phyloP scores from a whole-genome alignment of 257 asterid genomes.

The Scutellaria barbata region DNA sequence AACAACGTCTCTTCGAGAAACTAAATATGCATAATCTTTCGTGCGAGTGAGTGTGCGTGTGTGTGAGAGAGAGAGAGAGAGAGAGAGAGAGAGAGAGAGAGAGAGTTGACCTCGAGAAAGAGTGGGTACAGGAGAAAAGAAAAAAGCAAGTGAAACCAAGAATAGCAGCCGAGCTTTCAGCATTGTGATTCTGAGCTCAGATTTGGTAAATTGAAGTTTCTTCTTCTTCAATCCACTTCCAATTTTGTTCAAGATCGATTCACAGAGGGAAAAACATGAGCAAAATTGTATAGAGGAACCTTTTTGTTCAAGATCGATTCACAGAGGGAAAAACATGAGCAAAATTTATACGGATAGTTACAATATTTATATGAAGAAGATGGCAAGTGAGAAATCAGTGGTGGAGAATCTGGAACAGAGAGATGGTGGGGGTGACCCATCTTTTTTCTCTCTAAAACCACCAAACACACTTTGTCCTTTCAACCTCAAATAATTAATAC shows the following conservation, averaged over 20 bases:
- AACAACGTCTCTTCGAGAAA: constrained; percentile 22
- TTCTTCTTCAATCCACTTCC: background rate
- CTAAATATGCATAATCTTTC: constrained; percentile 3
- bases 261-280: background rate
- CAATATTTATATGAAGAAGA: too few relatives aligned
- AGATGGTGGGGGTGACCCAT: too few relatives aligned
- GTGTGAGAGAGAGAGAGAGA: background rate
- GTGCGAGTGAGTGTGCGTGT: too few relatives aligned
- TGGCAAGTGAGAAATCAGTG: too few relatives aligned
- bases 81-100: constrained; percentile 21
- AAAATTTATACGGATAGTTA: too few relatives aligned
- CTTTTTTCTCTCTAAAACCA: too few relatives aligned
- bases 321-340: too few relatives aligned
- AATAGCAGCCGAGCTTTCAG: constrained; percentile 42
- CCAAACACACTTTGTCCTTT: too few relatives aligned
- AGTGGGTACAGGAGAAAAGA: constrained; percentile 46
- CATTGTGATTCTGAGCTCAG: constrained; percentile 43
- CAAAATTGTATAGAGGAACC: constrained; percentile 33
- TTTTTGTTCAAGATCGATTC: too few relatives aligned
- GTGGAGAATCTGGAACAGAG: too few relatives aligned
- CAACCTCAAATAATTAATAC: too few relatives aligned
- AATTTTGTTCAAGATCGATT: background rate
- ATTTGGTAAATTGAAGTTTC: constrained; percentile 26
- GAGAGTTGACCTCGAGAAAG: constrained; percentile 46
- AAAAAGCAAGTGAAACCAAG: constrained; percentile 41